phyloP scores from a whole-genome alignment of 2,329 filamentous ascomycete species.

The Aspergillus hiratsukae region DNA sequence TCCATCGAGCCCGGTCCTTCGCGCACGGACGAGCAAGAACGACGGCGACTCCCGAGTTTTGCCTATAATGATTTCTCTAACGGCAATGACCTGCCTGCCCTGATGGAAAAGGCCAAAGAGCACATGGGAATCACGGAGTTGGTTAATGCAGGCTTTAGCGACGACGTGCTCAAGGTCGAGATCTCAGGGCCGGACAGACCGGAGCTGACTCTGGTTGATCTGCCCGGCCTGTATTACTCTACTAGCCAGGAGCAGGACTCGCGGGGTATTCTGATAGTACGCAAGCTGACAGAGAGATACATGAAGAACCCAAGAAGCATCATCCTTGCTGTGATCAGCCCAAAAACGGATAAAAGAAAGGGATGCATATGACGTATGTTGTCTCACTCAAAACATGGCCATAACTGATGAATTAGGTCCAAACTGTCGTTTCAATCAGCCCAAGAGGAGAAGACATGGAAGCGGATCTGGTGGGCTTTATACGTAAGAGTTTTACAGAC shows the following conservation, averaged over 20 bases:
- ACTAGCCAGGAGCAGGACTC: conserved; percentile 50
- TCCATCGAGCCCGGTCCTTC: conserved; percentile 38
- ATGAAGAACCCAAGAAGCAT: conserved; percentile 57
- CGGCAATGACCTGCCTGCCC: conserved; percentile 31
- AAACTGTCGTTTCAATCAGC: no score
- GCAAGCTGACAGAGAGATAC: conserved; percentile 48
- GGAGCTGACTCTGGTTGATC: conserved; percentile 58
- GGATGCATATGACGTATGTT: no score
- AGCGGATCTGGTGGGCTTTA: no score
- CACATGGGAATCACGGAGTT: conserved; percentile 43
- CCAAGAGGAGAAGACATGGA: no score
- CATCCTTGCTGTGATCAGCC: conserved; percentile 53
- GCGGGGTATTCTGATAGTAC: conserved; percentile 51
- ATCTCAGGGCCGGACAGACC: conserved; percentile 57
- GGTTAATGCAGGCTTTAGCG: conserved; percentile 16
- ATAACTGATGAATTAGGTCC: no score
- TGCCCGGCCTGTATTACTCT: conserved; percentile 56
- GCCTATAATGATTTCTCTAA: conserved; percentile 12
- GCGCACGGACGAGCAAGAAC: conserved; percentile 6
- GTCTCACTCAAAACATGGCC: no score
- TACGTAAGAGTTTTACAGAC: no score
- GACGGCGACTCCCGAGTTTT: conserved; percentile 8
- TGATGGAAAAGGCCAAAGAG: conserved; percentile 51
- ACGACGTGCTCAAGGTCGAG: conserved; percentile 56
- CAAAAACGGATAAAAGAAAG: conserved; percentile 38